Percentiles rank a stretch among this genome's conserved stretches.
These are phyloP conservation scores for Russula emetica DNA, from an alignment of 768 basidiomycete genomes.

Conservation along the genomic window DNA sequence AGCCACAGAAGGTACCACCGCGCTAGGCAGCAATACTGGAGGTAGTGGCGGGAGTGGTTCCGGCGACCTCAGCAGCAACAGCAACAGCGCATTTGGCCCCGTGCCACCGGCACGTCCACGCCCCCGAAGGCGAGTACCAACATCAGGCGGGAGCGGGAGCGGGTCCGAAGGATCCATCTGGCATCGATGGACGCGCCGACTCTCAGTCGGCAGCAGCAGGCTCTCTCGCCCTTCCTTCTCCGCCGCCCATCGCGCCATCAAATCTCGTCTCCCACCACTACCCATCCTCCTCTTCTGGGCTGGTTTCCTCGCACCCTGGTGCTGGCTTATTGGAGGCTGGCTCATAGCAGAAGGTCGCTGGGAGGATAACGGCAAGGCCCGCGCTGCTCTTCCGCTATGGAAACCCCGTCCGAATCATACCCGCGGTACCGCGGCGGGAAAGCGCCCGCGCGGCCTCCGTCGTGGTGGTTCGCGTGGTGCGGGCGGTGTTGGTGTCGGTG, in stretches of 20 bases:
- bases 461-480: too few species aligned
- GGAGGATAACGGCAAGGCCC: constrained; percentile 41
- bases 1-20: constrained; percentile 5
- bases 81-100: neutral
- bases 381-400: constrained; percentile 36
- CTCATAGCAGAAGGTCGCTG: constrained; percentile 41
- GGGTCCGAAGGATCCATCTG: constrained; percentile 31
- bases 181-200: constrained; percentile 32
- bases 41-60: neutral
- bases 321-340: constrained; percentile 79
- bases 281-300: constrained; percentile 61
- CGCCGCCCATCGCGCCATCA: constrained; percentile 5
- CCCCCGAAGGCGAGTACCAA: constrained; percentile 17
- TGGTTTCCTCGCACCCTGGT: constrained; percentile 66
- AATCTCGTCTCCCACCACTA: constrained; percentile 19
- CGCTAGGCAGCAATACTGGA: neutral
- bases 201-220: constrained; percentile 28
- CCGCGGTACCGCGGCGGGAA: neutral
- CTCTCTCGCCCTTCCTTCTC: constrained; percentile 25
- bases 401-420: neutral
- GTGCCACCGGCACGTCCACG: constrained; percentile 3
- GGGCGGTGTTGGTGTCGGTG: neutral
- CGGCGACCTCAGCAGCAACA: neutral
- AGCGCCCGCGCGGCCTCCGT: neutral
- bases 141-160: constrained; percentile 22